These are phyloP conservation scores for Hypericum androsaemum DNA, from an alignment of 345 rosid genomes.

Conservation along the genomic window DNA sequence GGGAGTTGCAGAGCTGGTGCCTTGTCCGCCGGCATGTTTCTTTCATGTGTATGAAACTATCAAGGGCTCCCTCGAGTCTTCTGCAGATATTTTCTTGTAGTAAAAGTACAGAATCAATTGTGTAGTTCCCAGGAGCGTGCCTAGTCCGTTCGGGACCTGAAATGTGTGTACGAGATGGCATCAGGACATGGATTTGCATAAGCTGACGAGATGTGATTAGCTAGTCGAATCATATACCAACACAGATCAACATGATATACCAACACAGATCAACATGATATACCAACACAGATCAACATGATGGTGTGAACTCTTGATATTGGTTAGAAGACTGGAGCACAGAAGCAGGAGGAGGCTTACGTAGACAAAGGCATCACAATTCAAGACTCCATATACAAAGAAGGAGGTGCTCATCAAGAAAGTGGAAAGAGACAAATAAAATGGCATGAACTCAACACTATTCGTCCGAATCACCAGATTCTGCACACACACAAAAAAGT, in stretches of 20 bases:
- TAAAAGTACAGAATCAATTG: conserved; percentile 57
- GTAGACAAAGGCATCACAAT: conserved; percentile 48
- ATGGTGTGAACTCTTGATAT: not conserved
- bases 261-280: not conserved
- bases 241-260: not conserved
- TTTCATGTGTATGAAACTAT: conserved; percentile 35
- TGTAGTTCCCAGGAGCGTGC: conserved; percentile 58
- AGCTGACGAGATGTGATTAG: not conserved
- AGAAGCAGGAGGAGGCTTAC: conserved; percentile 33
- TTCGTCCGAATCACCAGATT: conserved; percentile 65
- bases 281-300: not conserved
- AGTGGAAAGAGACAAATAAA: conserved; percentile 71
- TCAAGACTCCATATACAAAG: conserved; percentile 57
- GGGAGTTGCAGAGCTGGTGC: too few species aligned
- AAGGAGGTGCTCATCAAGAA: conserved; percentile 81
- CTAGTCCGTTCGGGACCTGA: conserved; percentile 86
- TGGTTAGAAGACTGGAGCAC: not conserved
- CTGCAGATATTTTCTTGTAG: conserved; percentile 29
- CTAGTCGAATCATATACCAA: not conserved
- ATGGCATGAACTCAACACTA: conserved; percentile 93
- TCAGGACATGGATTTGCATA: not conserved
- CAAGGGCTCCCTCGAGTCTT: conserved; percentile 45
- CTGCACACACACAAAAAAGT: conserved; percentile 28
- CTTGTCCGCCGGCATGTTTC: too few species aligned
- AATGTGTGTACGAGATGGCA: not conserved